Evolutionary conservation across 2,329 filamentous ascomycete species (phyloP).

Genomic region (Aspergillus uvarum): DNA sequence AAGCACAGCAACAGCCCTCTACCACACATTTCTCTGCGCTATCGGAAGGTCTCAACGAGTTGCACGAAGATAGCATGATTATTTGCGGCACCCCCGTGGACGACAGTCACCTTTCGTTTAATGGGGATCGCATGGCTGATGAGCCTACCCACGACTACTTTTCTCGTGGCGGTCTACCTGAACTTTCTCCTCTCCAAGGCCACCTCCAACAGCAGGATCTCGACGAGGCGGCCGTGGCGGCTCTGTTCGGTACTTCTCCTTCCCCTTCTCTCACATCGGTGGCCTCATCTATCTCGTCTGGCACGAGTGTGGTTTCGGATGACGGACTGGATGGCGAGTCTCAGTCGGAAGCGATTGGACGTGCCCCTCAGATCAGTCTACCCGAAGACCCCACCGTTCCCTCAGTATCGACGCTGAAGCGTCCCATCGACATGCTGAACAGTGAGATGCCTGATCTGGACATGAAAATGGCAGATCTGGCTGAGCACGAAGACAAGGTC

Average conservation of each 20-base stretch:
- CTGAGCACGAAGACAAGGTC: constrained; percentile 48
- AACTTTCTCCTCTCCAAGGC: constrained; percentile 21
- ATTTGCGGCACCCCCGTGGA: constrained; percentile 34
- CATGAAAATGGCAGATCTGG: constrained; percentile 37
- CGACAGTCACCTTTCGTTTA: constrained; percentile 32
- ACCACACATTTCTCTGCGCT: constrained; percentile 34
- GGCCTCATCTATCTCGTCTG: constrained; percentile 43
- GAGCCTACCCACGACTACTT: constrained; percentile 39
- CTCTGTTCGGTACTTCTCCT: constrained; percentile 44
- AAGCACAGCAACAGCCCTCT: constrained; percentile 25
- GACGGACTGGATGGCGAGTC: constrained; percentile 30
- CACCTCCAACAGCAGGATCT: constrained; percentile 27
- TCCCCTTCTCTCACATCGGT: constrained; percentile 45
- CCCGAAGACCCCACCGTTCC: constrained; percentile 28
- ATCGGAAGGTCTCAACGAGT: constrained; percentile 46
- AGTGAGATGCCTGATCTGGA: constrained; percentile 37
- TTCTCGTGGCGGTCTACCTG: constrained; percentile 27
- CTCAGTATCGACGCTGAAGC: constrained; percentile 37
- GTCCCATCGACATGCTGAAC: constrained; percentile 43
- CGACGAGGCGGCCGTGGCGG: constrained; percentile 35
- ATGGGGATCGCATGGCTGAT: constrained; percentile 30
- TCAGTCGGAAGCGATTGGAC: constrained; percentile 19
- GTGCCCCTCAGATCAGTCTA: constrained; percentile 33
- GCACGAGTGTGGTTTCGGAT: constrained; percentile 39
- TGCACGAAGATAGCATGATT: constrained; percentile 30